Evolutionary conservation across 2,329 filamentous ascomycete species (phyloP).

Genomic region (Curvularia sp.): DNA sequence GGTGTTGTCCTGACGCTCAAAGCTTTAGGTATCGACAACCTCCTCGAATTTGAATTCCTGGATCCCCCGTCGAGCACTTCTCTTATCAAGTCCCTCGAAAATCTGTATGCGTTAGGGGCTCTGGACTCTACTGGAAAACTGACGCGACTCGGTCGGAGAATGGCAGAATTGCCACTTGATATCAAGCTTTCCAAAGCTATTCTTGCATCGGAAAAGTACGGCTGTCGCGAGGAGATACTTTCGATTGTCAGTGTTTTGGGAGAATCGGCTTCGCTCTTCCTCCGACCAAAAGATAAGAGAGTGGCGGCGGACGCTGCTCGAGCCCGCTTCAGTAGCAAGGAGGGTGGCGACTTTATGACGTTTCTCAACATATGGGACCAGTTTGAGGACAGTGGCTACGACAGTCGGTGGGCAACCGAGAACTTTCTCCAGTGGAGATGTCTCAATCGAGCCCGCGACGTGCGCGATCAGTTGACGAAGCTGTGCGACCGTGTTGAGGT

Average conservation of each 20-base stretch:
- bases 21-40: constrained; percentile 87
- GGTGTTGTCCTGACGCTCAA: constrained; percentile 85
- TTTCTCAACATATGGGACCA: constrained; percentile 94
- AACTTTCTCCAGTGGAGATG: constrained; percentile 93
- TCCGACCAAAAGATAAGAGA: constrained; percentile 93
- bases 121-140: constrained; percentile 88
- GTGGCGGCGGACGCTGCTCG: constrained; percentile 92
- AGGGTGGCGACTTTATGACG: constrained; percentile 88
- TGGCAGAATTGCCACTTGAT: constrained; percentile 94
- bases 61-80: constrained; percentile 90
- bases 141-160: constrained; percentile 89
- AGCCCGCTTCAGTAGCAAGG: constrained; percentile 76
- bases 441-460: constrained; percentile 86
- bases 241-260: constrained; percentile 94
- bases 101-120: constrained; percentile 88
- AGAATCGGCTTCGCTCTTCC: constrained; percentile 88
- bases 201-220: constrained; percentile 84
- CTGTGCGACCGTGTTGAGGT: constrained; percentile 95
- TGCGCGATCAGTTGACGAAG: constrained; percentile 89
- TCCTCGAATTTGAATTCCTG: constrained; percentile 96
- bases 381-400: constrained; percentile 92
- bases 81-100: constrained; percentile 85
- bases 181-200: constrained; percentile 91
- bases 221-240: constrained; percentile 92
- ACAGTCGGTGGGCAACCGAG: constrained; percentile 84